Percentiles rank a stretch among this genome's conserved stretches.
Conservation (phyloP, 768 basidiomycete species). For the Gloeopeniophorella convolvens region DNA sequence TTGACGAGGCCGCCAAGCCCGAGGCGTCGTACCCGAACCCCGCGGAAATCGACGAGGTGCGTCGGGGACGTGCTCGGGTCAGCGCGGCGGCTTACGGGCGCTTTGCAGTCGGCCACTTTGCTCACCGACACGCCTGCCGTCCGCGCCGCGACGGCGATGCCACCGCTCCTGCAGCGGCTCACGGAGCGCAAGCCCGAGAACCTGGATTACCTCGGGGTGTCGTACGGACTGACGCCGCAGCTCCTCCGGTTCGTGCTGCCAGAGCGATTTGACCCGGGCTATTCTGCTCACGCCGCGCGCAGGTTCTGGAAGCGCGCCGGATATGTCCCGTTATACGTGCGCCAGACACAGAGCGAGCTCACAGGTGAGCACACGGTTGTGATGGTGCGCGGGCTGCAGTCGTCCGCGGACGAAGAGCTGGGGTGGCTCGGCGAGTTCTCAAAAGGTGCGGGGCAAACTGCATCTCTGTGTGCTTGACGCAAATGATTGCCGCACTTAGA, state of each 20-base stretch:
- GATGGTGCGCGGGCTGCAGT: conserved; percentile 85
- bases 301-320: conserved; percentile 96
- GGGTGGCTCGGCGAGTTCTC: conserved; percentile 89
- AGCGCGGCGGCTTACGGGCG: conserved; percentile 1
- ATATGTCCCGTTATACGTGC: conserved; percentile 85
- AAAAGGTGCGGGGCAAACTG: conserved; percentile 45
- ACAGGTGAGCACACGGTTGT: conserved; percentile 97
- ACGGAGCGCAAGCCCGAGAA: conserved; percentile 85
- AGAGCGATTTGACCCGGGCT: not conserved
- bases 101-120: conserved; percentile 42
- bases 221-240: conserved; percentile 86
- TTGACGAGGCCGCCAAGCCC: conserved; percentile 58
- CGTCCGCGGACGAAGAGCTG: conserved; percentile 51
- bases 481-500: conserved; percentile 40
- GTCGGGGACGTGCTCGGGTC: conserved; percentile 23
- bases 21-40: conserved; percentile 59
- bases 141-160: conserved; percentile 73
- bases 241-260: conserved; percentile 54
- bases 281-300: conserved; percentile 3
- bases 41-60: conserved; percentile 41
- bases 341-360: conserved; percentile 90
- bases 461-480: not conserved
- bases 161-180: conserved; percentile 85
- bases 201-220: conserved; percentile 93
- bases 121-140: conserved; percentile 75